phyloP scores from a whole-genome alignment of 2,329 filamentous ascomycete species.

The Hymenoscyphus fraxineus region DNA sequence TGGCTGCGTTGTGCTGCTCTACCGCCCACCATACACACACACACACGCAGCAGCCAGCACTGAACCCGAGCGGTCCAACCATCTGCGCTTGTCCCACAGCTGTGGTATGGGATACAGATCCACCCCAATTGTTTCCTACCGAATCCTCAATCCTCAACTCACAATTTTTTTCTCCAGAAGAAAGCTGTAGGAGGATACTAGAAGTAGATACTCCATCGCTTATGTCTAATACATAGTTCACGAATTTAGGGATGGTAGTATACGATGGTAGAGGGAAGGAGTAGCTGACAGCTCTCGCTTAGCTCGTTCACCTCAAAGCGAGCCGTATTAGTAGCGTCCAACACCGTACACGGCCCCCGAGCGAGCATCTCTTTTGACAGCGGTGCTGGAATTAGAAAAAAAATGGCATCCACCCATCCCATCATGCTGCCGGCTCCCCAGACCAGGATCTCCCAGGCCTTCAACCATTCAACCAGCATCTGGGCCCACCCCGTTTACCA shows the following conservation, averaged over 20 bases:
- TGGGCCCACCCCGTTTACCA: background rate
- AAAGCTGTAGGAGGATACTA: background rate
- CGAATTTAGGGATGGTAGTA: too few species aligned
- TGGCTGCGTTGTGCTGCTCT: constrained; percentile 4
- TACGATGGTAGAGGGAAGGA: too few species aligned
- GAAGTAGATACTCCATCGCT: too few species aligned
- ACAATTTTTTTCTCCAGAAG: background rate
- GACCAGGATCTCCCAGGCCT: constrained; percentile 3
- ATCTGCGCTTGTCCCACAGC: background rate
- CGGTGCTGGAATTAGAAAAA: constrained; percentile 9
- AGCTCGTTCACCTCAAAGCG: background rate
- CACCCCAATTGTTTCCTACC: background rate
- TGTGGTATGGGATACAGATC: constrained; percentile 1
- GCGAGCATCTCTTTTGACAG: background rate
- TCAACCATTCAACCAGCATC: background rate
- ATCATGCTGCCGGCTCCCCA: constrained; percentile 9
- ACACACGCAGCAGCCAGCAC: too few species aligned
- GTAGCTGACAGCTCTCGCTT: background rate
- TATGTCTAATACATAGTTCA: background rate
- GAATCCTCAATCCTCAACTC: background rate
- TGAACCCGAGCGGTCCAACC: constrained; percentile 1
- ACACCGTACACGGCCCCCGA: constrained; percentile 13
- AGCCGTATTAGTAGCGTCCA: constrained; percentile 19
- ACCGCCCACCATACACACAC: background rate
- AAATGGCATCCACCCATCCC: constrained; percentile 1